Evolutionary conservation across 176 grass and related monocot species (phyloP), one percentile per base, ranked within the genome.

Genomic region (Hordeum marinum): DNA sequence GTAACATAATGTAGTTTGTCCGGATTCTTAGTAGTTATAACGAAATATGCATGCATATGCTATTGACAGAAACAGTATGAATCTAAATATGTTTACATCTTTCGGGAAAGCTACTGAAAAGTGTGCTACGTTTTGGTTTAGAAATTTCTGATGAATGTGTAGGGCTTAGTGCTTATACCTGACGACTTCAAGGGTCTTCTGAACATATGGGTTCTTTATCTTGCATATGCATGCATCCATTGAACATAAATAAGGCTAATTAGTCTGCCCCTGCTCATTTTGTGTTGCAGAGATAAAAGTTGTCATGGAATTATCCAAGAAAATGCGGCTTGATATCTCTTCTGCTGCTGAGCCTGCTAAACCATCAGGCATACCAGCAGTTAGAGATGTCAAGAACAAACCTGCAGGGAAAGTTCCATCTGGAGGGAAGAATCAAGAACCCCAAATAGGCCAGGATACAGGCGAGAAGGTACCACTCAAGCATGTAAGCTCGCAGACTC

Each of bases 291-390:
- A 94, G 50, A 89, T 94, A 74, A 85, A 90, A 61, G 41, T 29
- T 81, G 13, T 96, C 63, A 36, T 80, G 64, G 86, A 94, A 20
- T 89, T 99, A 80, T 89, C 88, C 39, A 90, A 91, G 65, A 75
- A 94, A 84, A 66, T 90, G 72, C 68, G 79, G 3, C 37, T 78
- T 65, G 84, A 88, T 63, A 70, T 96, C 25, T 63, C 75, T 4
- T 15, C 84, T 58, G 26, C 54, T 29, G 54, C 67, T 41, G 87
- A 88, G 45, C 80, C 82, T 86, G 55, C 24, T 75, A 83, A 87
- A 77, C 79, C 55, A 59, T 86, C 58, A 0, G n/a, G 74, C 27
- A 84, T 72, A 59, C 52, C 59, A 63, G 59, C 72, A 52, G 11
- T 4, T 40, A 72, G 54, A 70, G 48, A 36, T 70, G 9, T 82